Evolutionary conservation across 1,284 basidiomycete genomes (phyloP), one percentile per base, ranked within the genome.

Genomic region (Austroboletus olivaceoglutinosus): DNA sequence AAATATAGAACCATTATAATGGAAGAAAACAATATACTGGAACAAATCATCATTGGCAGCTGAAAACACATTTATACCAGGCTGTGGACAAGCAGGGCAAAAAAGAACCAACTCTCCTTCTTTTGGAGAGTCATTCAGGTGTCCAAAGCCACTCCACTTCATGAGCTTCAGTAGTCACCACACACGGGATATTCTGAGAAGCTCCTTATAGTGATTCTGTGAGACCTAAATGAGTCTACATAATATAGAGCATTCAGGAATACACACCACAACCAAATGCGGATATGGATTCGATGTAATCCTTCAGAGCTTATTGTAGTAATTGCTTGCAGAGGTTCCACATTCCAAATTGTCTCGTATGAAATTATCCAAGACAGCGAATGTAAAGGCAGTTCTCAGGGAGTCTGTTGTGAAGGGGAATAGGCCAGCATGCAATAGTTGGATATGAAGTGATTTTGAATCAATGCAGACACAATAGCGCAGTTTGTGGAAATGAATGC

Each of bases 331-430:
- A 0, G 60, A 60, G n/a, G 60, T 69, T 30, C 69, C 64, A 19
- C 62, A 64, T 5, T 60, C 48, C 1, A 64, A 33, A 12, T 54
- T 60, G 22, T 69, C 63, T 4, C 53, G 25, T 12, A 67, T 59
- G 27, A 68, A 68, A 9, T 65, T 43, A 4, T 64, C 48, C 7
- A 71, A 48, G 0, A 67, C 45, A 0, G 30, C 13, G 27, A 66
- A 71, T 2, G 63, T 67, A 43, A 71, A 71, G 1, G 47, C 64
- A 0, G 65, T 69, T 23, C 56, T 25, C 0, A 61, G 64, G 12
- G 29, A 7, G 7, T 30, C 12, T 12, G 12, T 7, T 12, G 12
- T 30, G 7, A 7, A 7, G 12, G 29, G 29, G 29, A 30, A 30
- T 7, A 30, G 29, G 12, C 8, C 7, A 12, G 7, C 12, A 7